These are phyloP conservation scores for Penicillium sp. DNA, from an alignment of 2,329 filamentous ascomycete genomes.

Conservation along the genomic window DNA sequence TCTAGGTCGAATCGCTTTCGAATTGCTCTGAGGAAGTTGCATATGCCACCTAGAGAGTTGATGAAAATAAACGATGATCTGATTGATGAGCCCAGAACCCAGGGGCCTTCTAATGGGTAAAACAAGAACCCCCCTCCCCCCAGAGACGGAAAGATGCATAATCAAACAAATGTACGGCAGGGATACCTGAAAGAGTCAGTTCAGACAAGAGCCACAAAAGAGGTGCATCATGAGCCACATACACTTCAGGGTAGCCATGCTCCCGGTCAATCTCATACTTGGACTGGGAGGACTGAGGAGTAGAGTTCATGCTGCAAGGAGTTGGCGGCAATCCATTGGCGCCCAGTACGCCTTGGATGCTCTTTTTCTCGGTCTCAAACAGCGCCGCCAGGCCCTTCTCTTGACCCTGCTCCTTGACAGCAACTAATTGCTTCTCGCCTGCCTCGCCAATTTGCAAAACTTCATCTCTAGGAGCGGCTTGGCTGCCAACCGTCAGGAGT, in stretches of 20 bases:
- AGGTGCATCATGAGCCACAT: slow-evolving; percentile 46
- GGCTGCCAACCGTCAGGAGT: slow-evolving; percentile 80
- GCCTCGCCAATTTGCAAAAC: slow-evolving; percentile 69
- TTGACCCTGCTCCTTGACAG: slow-evolving; percentile 70
- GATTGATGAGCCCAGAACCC: too few species aligned
- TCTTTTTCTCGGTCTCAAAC: slow-evolving; percentile 64
- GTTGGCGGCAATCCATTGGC: slow-evolving; percentile 80
- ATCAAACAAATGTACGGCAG: slow-evolving; percentile 47
- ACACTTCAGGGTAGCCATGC: slow-evolving; percentile 69
- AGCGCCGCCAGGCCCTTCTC: slow-evolving; percentile 68
- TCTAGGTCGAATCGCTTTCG: too few species aligned
- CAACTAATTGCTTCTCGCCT: slow-evolving; percentile 70
- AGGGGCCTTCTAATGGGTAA: background rate
- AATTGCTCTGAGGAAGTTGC: too few species aligned
- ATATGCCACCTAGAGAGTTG: too few species aligned
- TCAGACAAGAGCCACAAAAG: background rate
- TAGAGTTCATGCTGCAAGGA: slow-evolving; percentile 65
- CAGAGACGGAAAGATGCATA: slow-evolving; percentile 10
- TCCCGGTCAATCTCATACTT: slow-evolving; percentile 65
- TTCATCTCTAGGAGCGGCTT: slow-evolving; percentile 75
- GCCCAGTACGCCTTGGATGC: slow-evolving; percentile 61
- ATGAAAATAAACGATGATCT: too few species aligned
- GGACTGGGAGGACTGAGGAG: slow-evolving; percentile 31
- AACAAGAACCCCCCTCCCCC: background rate
- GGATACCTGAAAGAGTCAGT: slow-evolving; percentile 39